Conservation (phyloP, 2,329 filamentous ascomycete genomes). For the Sclerotinia minor region DNA sequence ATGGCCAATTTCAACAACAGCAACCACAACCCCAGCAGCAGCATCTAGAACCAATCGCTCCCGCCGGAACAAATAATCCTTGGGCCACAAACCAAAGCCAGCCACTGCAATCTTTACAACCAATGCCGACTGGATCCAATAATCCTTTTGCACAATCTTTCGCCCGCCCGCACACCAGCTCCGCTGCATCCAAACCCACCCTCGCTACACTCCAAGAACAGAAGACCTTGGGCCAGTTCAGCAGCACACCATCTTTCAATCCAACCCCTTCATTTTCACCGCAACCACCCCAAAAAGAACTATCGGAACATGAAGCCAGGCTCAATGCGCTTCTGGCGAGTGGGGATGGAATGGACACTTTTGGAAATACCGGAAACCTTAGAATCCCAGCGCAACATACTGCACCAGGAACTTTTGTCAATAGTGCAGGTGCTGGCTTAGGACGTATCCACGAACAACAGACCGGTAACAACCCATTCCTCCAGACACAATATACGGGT, state of each 20-base stretch:
- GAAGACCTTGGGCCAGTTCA: constrained; percentile 61
- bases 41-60: constrained; percentile 60
- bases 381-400: constrained; percentile 97
- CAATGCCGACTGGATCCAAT: constrained; percentile 91
- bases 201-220: constrained; percentile 80
- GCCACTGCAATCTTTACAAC: constrained; percentile 65
- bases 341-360: constrained; percentile 94
- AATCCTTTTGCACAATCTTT: constrained; percentile 89
- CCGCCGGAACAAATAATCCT: constrained; percentile 89
- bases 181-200: constrained; percentile 62
- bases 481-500: constrained; percentile 80
- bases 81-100: constrained; percentile 70
- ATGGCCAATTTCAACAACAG: constrained; percentile 46
- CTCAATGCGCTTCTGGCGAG: constrained; percentile 84
- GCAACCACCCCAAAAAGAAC: constrained; percentile 53
- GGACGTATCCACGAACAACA: constrained; percentile 59
- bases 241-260: constrained; percentile 48
- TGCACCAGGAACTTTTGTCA: constrained; percentile 92
- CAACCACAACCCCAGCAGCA: constrained; percentile 47
- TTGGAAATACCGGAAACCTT: constrained; percentile 93
- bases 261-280: constrained; percentile 49
- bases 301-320: constrained; percentile 66
- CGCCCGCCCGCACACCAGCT: constrained; percentile 57
- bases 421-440: constrained; percentile 83
- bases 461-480: constrained; percentile 85